These are phyloP conservation scores for Talaromyces rugulosus DNA, from an alignment of 2,329 filamentous ascomycete species.

Conservation along the genomic window DNA sequence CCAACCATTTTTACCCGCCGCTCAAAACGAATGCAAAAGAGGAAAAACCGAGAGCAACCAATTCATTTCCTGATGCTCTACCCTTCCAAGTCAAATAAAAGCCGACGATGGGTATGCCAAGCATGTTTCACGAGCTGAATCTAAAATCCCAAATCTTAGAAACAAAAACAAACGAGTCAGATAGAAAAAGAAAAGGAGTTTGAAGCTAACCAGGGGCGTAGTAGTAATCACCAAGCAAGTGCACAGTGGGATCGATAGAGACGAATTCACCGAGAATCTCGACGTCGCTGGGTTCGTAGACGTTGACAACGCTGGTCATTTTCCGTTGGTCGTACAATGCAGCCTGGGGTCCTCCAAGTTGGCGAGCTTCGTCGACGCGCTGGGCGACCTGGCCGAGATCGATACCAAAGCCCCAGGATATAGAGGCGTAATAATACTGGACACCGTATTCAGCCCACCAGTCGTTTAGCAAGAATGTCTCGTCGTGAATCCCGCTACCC, in stretches of 20 bases:
- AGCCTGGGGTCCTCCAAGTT: neutral
- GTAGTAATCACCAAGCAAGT: conserved; percentile 9
- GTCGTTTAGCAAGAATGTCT: conserved; percentile 19
- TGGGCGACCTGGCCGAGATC: neutral
- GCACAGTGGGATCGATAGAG: conserved; percentile 13
- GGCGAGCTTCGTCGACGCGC: neutral
- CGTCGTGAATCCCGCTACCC: conserved; percentile 14
- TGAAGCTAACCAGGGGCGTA: neutral
- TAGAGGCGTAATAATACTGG: conserved; percentile 29
- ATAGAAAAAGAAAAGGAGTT: too few species aligned
- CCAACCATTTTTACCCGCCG: neutral
- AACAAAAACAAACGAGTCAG: neutral
- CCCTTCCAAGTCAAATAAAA: neutral
- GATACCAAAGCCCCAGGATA: conserved; percentile 23
- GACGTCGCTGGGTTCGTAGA: conserved; percentile 25
- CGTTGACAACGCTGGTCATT: conserved; percentile 18
- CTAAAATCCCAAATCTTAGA: neutral
- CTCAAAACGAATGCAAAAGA: neutral
- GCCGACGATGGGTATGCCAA: neutral
- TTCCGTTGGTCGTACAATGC: neutral
- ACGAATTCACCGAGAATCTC: conserved; percentile 16
- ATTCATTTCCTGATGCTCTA: neutral
- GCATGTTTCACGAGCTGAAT: neutral
- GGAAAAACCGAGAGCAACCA: neutral
- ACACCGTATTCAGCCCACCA: conserved; percentile 26